Base-by-base conservation (phyloP, 371 early-diverging fungal genomes). In the Choanephora cucurbitarum region DNA sequence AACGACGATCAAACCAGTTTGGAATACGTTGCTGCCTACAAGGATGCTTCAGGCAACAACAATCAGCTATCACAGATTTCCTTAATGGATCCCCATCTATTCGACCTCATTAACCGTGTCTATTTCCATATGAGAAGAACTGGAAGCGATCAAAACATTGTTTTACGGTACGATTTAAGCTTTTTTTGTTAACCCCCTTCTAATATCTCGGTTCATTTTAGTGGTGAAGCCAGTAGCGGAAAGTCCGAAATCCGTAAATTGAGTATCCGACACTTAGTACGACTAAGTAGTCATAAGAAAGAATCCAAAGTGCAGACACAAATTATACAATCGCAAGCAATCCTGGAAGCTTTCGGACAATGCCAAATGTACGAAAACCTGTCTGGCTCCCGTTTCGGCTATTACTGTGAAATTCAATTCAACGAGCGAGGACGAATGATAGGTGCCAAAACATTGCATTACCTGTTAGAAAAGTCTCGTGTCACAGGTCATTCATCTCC, bases 361-460 rank as follows among this genome's bases (percentile, higher is more conserved):
- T 90, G 91, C 21, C 80, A 79, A 53, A 89, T 92, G 15, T 44
- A 70, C 9, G 58, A 66, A 37, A 92, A 94, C 71, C 57, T 75
- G 33, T 88, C 92, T 69, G 91, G 93, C 14, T 91, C 94, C 17
- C 84, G 93, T 37, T 92, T 89, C 54, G 95, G 92, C 15, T 84
- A 88, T 43, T 96, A 93, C 66, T 84, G 86, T 5, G 95, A 95
- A 73, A 77, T 93, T 50, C 94, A 93, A 64, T 97, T 95, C 64
- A 85, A 92, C 67, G 87, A 83, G 57, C 79, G 85, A 19, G 76
- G 76, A 5, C 66, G 73, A 7, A 70, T 76, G 72, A 51, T 72
- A 19, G 77, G 77, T 28, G 86, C 88, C 14, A 96, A 94, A 73
- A 79, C 90, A 53, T 77, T 96, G 52, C 91, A 93, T 62, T 97